Conservation (phyloP, 2,329 filamentous ascomycete genomes). For the Aspergillus neoniger region DNA sequence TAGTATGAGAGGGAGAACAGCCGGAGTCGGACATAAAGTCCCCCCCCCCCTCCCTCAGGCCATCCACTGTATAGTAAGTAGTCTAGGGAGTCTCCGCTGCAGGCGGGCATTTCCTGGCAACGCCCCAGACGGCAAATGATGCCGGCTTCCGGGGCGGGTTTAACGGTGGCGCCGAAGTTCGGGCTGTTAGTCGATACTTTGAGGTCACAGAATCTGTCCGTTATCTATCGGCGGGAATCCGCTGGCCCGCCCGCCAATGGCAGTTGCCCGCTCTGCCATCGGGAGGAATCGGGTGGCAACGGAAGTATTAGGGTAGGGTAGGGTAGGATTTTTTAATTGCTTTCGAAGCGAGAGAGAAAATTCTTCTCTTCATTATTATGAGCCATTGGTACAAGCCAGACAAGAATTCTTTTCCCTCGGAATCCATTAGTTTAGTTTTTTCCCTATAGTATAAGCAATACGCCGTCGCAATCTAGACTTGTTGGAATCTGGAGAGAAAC, state of each 20-base stretch:
- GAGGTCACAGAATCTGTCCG: conserved; percentile 35
- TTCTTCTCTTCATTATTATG: too few relatives aligned
- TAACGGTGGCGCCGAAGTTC: conserved; percentile 33
- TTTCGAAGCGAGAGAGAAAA: too few relatives aligned
- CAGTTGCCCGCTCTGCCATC: conserved; percentile 12
- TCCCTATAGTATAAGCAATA: too few relatives aligned
- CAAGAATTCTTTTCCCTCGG: too few relatives aligned
- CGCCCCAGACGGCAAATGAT: not conserved
- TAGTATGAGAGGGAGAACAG: conserved; percentile 11
- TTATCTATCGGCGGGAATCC: conserved; percentile 35
- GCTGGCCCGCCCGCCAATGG: conserved; percentile 3
- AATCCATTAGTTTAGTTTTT: too few relatives aligned
- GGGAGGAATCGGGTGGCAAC: conserved; percentile 7
- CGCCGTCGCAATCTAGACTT: too few relatives aligned
- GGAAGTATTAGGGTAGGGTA: not conserved
- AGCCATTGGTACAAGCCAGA: too few relatives aligned
- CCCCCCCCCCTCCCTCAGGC: conserved; percentile 19
- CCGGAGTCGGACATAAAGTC: conserved; percentile 37
- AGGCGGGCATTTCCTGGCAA: conserved; percentile 6
- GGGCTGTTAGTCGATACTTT: conserved; percentile 41
- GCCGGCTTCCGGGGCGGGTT: conserved; percentile 17
- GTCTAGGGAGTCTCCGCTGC: conserved; percentile 25
- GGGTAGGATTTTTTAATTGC: not conserved
- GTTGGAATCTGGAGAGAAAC: too few relatives aligned
- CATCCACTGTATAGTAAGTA: conserved; percentile 20